Evolutionary conservation across 2,329 filamentous ascomycete species (phyloP), one percentile per base, ranked within the genome.

Genomic region (Stagonosporopsis vannaccii): DNA sequence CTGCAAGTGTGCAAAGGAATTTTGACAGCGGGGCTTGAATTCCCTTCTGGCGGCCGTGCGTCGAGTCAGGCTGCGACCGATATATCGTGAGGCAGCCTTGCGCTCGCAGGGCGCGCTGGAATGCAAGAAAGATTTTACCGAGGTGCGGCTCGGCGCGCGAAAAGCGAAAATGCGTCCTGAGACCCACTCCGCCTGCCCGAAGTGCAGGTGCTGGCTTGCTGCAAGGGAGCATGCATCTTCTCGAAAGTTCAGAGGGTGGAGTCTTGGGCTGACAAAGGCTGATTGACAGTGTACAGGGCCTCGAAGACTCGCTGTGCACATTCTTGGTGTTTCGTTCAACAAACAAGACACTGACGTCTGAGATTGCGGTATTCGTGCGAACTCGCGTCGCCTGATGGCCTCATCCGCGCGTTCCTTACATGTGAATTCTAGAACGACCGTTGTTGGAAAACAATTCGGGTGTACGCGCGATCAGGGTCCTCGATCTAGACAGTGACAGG

Each of bases 141-240:
- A 58, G 54, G 43, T 49, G 54, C 54, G 54, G 49, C 44, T 58
- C 54, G 49, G 54, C 48, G 54, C 54, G 53, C 30, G 23, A 51
- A 25, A 19, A 39, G 40, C 40, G 46, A 56, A 30, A 51, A 56
- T 35, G 49, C 36, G 25, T 41, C 42, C 30, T 26, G 26, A 13
- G 41, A 42, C 41, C 35, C 52, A 56, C 42, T 43, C 22, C 17
- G 17, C 32, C 15, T 28, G 28, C 25, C 40, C 15, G 35, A 46
- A 33, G 43, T 51, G 47, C 47, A 36, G 23, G 35, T 40, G 35
- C 30, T 49, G 25, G 39, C 22, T 35, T 22, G 30, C 13, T 32
- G 39, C 9, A 36, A 37, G 33, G 42, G 36, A 41, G 30, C 35
- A 20, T 22, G n/a, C 43, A 17, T 51, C 35, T 51, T 56, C 42